Evolutionary conservation across 1,139 yeast species (phyloP).

Genomic region (Geotrichum cucujoidarum): DNA sequence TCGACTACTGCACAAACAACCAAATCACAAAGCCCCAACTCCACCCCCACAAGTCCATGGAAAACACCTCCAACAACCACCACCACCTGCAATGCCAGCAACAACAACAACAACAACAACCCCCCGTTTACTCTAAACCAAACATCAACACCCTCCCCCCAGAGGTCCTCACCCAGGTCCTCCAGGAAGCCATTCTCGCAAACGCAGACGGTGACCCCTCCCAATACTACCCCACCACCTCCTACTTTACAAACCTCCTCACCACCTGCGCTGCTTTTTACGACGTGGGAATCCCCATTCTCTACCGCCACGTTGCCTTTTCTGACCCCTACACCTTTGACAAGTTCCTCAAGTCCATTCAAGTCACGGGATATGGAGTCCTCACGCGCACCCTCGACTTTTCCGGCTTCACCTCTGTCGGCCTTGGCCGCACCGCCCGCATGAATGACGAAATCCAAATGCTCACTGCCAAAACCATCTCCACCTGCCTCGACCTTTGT

Average conservation of each 20-base stretch:
- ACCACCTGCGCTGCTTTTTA: constrained; percentile 35
- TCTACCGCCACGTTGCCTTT: constrained; percentile 65
- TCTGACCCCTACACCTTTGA: constrained; percentile 81
- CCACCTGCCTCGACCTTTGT: constrained; percentile 42
- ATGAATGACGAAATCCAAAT: constrained; percentile 90
- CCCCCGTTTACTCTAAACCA: constrained; percentile 2
- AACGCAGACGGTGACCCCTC: constrained; percentile 21
- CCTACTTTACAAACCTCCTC: constrained; percentile 29
- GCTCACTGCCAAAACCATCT: constrained; percentile 71
- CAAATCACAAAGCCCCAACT: constrained; percentile 2
- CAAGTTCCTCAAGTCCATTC: constrained; percentile 57
- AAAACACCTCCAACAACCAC: constrained; percentile 3
- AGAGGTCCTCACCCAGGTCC: constrained; percentile 33
- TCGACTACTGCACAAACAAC: not conserved
- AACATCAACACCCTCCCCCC: constrained; percentile 31
- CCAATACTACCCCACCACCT: constrained; percentile 23
- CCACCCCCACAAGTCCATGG: constrained; percentile 1
- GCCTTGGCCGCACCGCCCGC: constrained; percentile 80
- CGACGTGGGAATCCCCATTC: constrained; percentile 39
- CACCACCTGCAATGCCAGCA: not conserved
- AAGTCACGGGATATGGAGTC: constrained; percentile 51
- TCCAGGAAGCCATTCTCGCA: constrained; percentile 30
- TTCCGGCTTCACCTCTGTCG: constrained; percentile 83
- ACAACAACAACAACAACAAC: not conserved
- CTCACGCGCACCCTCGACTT: constrained; percentile 78